Conservation (phyloP, 345 rosid genomes). For the Gossypium longicalyx region DNA sequence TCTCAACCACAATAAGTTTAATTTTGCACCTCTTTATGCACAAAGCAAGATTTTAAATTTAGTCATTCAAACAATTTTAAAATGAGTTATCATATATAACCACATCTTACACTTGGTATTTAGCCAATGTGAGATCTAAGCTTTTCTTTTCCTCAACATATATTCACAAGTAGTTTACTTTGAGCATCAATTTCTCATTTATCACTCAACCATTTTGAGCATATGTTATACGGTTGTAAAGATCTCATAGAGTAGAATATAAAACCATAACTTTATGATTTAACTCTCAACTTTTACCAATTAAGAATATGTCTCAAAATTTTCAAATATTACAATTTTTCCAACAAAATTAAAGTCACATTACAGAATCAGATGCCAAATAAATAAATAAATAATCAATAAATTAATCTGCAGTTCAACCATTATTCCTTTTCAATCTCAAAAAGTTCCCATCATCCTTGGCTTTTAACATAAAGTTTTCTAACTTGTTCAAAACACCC, state of each 20-base stretch:
- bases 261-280: too few relatives aligned
- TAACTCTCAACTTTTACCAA: too few relatives aligned
- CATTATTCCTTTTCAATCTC: slow-evolving; percentile 4
- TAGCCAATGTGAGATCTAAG: rapidly evolving
- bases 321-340: not conserved
- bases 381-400: not conserved
- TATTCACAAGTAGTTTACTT: too few relatives aligned
- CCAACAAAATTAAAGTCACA: not conserved
- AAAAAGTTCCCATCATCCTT: not conserved
- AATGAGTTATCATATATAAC: too few relatives aligned
- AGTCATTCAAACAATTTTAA: rapidly evolving
- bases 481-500: not conserved
- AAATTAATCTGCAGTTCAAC: not conserved
- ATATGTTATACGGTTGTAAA: too few relatives aligned
- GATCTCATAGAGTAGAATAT: too few relatives aligned
- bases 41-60: too few relatives aligned
- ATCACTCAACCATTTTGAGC: too few relatives aligned
- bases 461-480: slow-evolving; percentile 4
- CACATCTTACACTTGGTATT: too few relatives aligned
- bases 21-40: rapidly evolving
- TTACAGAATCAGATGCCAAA: slow-evolving; percentile 38
- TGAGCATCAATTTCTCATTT: too few relatives aligned
- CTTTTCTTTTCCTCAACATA: too few relatives aligned
- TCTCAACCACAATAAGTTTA: rapidly evolving
- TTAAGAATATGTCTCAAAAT: too few relatives aligned